Percentiles rank a stretch among this genome's conserved stretches.
These are phyloP conservation scores for Cladosporium oxysporum DNA, from an alignment of 2,329 filamentous ascomycete species.

Conservation along the genomic window DNA sequence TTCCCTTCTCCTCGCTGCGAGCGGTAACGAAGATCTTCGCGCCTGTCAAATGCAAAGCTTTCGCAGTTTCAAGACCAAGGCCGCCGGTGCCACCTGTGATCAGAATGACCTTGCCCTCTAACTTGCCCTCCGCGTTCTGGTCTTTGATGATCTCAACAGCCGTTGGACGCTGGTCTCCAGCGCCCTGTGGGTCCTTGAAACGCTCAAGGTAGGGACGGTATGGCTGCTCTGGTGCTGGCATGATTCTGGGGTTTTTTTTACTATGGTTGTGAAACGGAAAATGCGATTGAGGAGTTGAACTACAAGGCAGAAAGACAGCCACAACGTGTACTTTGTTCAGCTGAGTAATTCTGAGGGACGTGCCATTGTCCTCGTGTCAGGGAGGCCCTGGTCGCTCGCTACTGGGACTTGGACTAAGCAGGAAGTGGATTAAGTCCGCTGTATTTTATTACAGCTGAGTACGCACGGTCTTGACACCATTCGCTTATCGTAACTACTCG, in stretches of 20 bases:
- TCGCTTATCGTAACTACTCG: background rate
- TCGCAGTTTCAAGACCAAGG: constrained; percentile 49
- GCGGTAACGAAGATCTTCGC: constrained; percentile 49
- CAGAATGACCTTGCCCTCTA: constrained; percentile 42
- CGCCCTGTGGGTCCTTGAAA: constrained; percentile 37
- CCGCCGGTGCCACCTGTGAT: constrained; percentile 50
- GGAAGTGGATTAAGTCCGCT: constrained; percentile 1
- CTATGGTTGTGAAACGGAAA: background rate
- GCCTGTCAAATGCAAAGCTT: constrained; percentile 48
- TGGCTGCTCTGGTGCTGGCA: constrained; percentile 19
- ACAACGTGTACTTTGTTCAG: background rate
- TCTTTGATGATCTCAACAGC: constrained; percentile 32
- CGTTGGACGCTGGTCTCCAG: constrained; percentile 29
- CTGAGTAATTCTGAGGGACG: background rate
- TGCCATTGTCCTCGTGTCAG: background rate
- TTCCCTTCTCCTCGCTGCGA: constrained; percentile 45
- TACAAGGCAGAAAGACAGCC: background rate
- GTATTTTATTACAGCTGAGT: background rate
- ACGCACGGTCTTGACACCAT: background rate
- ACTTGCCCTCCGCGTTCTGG: constrained; percentile 35
- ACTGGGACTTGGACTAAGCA: background rate
- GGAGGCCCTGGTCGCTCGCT: constrained; percentile 1
- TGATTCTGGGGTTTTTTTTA: background rate
- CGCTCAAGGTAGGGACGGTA: constrained; percentile 33
- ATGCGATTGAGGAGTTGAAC: background rate